These are phyloP conservation scores for Phytopythium aichiense DNA, from an alignment of 352 stramenopile species.

Conservation along the genomic window DNA sequence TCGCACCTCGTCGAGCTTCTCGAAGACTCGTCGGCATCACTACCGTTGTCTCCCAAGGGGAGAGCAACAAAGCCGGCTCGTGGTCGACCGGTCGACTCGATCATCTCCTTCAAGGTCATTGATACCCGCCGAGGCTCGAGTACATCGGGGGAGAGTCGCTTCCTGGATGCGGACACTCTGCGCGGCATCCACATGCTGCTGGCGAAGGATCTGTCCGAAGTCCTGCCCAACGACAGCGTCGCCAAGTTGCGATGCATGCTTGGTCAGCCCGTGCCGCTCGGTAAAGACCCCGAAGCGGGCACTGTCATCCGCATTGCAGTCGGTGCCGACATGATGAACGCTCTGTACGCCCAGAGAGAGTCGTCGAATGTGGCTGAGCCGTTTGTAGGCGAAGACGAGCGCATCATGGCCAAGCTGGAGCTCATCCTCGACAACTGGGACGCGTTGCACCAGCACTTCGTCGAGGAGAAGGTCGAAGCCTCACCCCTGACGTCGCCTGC, in stretches of 20 bases:
- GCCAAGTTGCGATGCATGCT: slow-evolving; percentile 66
- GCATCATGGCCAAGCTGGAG: slow-evolving; percentile 61
- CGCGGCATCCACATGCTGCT: slow-evolving; percentile 69
- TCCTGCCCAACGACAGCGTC: slow-evolving; percentile 35
- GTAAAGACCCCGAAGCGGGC: slow-evolving; percentile 34
- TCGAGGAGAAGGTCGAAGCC: slow-evolving; percentile 40
- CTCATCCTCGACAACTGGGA: slow-evolving; percentile 73
- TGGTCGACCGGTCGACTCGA: slow-evolving; percentile 57
- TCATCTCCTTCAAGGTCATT: slow-evolving; percentile 78
- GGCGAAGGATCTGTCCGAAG: slow-evolving; percentile 61
- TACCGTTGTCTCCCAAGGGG: slow-evolving; percentile 13
- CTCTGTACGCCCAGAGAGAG: slow-evolving; percentile 40
- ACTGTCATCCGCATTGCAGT: slow-evolving; percentile 82
- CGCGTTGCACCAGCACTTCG: slow-evolving; percentile 50
- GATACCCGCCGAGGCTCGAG: slow-evolving; percentile 17
- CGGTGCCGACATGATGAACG: slow-evolving; percentile 85
- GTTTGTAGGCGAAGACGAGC: slow-evolving; percentile 47
- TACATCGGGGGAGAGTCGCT: slow-evolving; percentile 5
- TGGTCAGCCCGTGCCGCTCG: slow-evolving; percentile 78
- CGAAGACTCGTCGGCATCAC: slow-evolving; percentile 10
- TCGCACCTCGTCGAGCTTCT: slow-evolving; percentile 45
- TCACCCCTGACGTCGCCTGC: slow-evolving; percentile 37
- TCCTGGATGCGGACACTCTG: slow-evolving; percentile 43
- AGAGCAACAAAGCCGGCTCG: slow-evolving; percentile 10
- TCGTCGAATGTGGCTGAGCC: slow-evolving; percentile 29